Conservation (phyloP, 257 asterid genomes). For the Leptodermis oblonga region DNA sequence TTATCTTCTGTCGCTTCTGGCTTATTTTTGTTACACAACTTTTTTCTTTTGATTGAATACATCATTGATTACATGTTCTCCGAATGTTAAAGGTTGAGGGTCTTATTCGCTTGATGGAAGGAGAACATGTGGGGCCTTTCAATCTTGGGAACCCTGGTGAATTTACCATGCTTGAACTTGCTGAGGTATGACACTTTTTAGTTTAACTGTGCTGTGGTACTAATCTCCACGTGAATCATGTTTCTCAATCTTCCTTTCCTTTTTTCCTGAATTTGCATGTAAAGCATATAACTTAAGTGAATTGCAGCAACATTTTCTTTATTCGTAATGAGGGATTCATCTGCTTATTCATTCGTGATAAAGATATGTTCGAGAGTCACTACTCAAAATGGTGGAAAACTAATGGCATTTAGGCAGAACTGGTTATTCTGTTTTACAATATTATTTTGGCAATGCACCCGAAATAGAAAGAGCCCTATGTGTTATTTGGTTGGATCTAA, state of each 20-base stretch:
- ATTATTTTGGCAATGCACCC: neutral
- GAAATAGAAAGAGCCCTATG: neutral
- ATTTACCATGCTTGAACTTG: slow-evolving; percentile 97
- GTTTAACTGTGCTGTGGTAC: neutral
- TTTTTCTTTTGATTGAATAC: neutral
- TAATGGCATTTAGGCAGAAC: neutral
- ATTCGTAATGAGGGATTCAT: neutral
- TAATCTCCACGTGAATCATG: neutral
- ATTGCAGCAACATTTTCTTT: neutral
- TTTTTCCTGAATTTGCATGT: neutral
- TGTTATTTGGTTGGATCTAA: neutral
- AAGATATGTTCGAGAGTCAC: neutral
- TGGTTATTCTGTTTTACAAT: no score
- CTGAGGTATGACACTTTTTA: slow-evolving; percentile 49
- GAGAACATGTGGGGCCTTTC: slow-evolving; percentile 97
- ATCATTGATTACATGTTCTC: neutral
- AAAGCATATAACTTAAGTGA: neutral
- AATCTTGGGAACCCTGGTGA: slow-evolving; percentile 97
- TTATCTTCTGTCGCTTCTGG: neutral
- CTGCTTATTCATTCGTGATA: neutral
- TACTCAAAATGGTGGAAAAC: neutral
- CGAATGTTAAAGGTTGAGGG: slow-evolving; percentile 68
- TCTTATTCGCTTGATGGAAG: slow-evolving; percentile 93
- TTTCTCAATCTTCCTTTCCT: neutral
- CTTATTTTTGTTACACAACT: neutral